Percentiles rank a stretch among this genome's conserved stretches.
Conservation (phyloP, 2,329 filamentous ascomycete species). For the Chaetomiaceae sp. region DNA sequence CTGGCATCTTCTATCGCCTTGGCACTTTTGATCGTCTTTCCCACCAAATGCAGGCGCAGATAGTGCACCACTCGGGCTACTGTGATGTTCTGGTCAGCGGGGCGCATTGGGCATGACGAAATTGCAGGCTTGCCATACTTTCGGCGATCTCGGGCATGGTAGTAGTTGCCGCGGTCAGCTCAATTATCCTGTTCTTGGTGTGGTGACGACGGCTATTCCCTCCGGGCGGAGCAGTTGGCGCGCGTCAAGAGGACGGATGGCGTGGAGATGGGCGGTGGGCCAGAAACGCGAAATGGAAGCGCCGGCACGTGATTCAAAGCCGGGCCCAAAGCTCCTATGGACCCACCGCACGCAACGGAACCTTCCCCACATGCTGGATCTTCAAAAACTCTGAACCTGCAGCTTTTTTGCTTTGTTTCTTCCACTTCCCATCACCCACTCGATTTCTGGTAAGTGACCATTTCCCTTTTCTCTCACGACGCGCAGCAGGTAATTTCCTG, state of each 20-base stretch:
- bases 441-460: conserved; percentile 28
- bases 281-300: conserved; percentile 29
- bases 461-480: conserved; percentile 9
- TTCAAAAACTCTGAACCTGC: conserved; percentile 27
- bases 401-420: conserved; percentile 21
- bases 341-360: conserved; percentile 13
- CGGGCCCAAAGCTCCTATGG: background rate
- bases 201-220: background rate
- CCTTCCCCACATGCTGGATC: conserved; percentile 23
- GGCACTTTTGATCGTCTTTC: conserved; percentile 69
- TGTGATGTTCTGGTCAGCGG: conserved; percentile 30
- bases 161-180: background rate
- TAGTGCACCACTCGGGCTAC: conserved; percentile 84
- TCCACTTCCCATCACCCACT: conserved; percentile 20
- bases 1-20: conserved; percentile 73
- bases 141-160: conserved; percentile 62
- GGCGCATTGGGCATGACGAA: background rate
- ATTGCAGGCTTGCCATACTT: conserved; percentile 35
- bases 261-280: background rate
- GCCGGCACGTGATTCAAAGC: conserved; percentile 31
- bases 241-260: background rate
- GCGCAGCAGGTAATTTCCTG: conserved; percentile 43
- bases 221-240: background rate
- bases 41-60: conserved; percentile 76
- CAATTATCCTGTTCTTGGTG: background rate